Conservation (phyloP, 495 filamentous ascomycete genomes). For the Letharia columbiana region DNA sequence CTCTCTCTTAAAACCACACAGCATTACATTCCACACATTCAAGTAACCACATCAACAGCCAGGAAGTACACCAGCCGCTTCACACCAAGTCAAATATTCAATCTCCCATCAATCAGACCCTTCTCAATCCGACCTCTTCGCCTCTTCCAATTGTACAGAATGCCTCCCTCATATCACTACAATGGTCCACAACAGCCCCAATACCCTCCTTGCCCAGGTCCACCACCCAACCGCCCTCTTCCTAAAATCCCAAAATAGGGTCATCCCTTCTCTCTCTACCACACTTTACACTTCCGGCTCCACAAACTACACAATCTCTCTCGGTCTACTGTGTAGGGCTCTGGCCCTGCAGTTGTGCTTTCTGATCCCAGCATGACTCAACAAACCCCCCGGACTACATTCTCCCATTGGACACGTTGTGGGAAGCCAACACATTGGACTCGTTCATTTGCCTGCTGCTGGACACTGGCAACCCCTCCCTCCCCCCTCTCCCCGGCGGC, state of each 20-base stretch:
- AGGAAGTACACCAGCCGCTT: background rate
- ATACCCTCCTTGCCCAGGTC: conserved; percentile 27
- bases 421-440: background rate
- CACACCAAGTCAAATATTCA: background rate
- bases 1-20: conserved; percentile 31
- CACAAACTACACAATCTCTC: background rate
- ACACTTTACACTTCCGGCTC: background rate
- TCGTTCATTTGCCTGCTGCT: conserved; percentile 7
- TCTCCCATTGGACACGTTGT: conserved; percentile 1
- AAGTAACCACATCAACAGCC: background rate
- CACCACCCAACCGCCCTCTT: conserved; percentile 27
- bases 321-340: background rate
- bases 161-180: conserved; percentile 21
- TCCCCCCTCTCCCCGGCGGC: background rate
- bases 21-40: conserved; percentile 43
- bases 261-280: background rate
- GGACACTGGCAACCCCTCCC: conserved; percentile 4
- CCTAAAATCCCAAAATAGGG: conserved; percentile 24
- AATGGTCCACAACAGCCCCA: conserved; percentile 17
- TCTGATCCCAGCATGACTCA: background rate
- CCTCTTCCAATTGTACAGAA: conserved; percentile 6
- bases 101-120: background rate
- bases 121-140: conserved; percentile 75
- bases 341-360: background rate
- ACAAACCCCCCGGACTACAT: background rate